These are phyloP conservation scores for Kazachstania viticola DNA, from an alignment of 805 yeast genomes.

Conservation along the genomic window DNA sequence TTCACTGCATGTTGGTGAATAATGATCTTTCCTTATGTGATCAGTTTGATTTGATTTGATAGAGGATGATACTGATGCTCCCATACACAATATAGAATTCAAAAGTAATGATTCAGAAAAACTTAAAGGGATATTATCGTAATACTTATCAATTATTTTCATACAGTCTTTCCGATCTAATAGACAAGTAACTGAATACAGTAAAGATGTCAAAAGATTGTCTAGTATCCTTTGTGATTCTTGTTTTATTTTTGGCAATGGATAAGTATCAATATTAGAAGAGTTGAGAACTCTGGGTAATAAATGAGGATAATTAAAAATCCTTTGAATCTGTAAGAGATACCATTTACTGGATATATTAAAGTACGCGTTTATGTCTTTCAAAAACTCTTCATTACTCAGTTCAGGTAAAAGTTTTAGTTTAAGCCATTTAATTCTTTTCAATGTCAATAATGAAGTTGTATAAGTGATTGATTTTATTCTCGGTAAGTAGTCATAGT, in stretches of 20 bases:
- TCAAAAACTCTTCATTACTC: slow-evolving; percentile 6
- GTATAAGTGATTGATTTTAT: slow-evolving; percentile 10
- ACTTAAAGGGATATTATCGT: slow-evolving; percentile 9
- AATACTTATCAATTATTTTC: slow-evolving; percentile 11
- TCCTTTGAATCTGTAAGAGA: slow-evolving; percentile 13
- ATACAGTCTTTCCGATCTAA: slow-evolving; percentile 11
- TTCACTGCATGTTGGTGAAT: slow-evolving; percentile 13
- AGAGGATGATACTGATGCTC: slow-evolving; percentile 10
- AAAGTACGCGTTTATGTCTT: slow-evolving; percentile 13
- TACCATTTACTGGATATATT: slow-evolving; percentile 18
- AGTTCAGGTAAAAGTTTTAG: slow-evolving; percentile 5
- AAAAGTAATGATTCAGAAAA: slow-evolving; percentile 19
- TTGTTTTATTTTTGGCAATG: slow-evolving; percentile 17
- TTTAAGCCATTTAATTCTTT: slow-evolving; percentile 16
- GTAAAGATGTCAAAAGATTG: slow-evolving; percentile 10
- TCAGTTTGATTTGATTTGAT: slow-evolving; percentile 7
- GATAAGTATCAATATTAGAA: slow-evolving; percentile 7
- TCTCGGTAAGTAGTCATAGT: slow-evolving; percentile 3
- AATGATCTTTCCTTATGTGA: slow-evolving; percentile 12
- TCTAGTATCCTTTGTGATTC: slow-evolving; percentile 15
- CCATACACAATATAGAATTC: slow-evolving; percentile 14
- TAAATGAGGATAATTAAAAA: slow-evolving; percentile 12
- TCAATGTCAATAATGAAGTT: slow-evolving; percentile 14
- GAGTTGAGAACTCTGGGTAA: slow-evolving; percentile 10
- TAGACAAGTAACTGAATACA: slow-evolving; percentile 12